These are phyloP conservation scores for Lipomyces sp. DNA, from an alignment of 805 yeast genomes.

Conservation along the genomic window DNA sequence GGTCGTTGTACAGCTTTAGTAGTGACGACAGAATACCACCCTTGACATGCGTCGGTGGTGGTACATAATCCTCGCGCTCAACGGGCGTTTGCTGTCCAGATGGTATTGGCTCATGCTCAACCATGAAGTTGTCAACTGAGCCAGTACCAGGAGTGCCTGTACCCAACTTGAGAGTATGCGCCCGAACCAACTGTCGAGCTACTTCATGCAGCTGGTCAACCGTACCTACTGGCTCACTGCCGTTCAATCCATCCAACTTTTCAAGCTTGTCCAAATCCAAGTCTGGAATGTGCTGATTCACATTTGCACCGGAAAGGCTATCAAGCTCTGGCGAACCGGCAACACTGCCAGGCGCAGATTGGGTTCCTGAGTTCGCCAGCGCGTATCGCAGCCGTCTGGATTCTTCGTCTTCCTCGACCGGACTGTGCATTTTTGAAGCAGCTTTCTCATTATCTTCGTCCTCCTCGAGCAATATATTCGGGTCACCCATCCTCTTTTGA, in stretches of 20 bases:
- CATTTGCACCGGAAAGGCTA: background rate
- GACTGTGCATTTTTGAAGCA: background rate
- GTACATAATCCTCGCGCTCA: slow-evolving; percentile 52
- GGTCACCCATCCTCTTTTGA: background rate
- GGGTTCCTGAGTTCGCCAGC: slow-evolving; percentile 22
- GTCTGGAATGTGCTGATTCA: slow-evolving; percentile 9
- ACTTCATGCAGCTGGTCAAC: slow-evolving; percentile 28
- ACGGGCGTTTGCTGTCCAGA: slow-evolving; percentile 34
- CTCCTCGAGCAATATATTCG: slow-evolving; percentile 12
- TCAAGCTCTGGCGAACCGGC: slow-evolving; percentile 17
- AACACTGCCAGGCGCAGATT: slow-evolving; percentile 28
- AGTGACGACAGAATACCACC: slow-evolving; percentile 87
- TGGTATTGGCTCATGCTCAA: slow-evolving; percentile 23
- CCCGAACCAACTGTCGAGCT: slow-evolving; percentile 37
- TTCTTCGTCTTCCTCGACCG: slow-evolving; percentile 23
- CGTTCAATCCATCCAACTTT: slow-evolving; percentile 1
- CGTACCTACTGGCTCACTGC: background rate
- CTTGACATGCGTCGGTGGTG: slow-evolving; percentile 69
- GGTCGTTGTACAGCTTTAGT: slow-evolving; percentile 62
- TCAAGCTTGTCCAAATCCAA: slow-evolving; percentile 25
- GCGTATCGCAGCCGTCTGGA: slow-evolving; percentile 25
- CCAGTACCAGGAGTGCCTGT: background rate
- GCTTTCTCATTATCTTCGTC: slow-evolving; percentile 16
- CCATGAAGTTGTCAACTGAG: slow-evolving; percentile 21
- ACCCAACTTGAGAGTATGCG: slow-evolving; percentile 28